Evolutionary conservation across 1,284 basidiomycete genomes (phyloP).

Genomic region (Schizophyllum amplum): DNA sequence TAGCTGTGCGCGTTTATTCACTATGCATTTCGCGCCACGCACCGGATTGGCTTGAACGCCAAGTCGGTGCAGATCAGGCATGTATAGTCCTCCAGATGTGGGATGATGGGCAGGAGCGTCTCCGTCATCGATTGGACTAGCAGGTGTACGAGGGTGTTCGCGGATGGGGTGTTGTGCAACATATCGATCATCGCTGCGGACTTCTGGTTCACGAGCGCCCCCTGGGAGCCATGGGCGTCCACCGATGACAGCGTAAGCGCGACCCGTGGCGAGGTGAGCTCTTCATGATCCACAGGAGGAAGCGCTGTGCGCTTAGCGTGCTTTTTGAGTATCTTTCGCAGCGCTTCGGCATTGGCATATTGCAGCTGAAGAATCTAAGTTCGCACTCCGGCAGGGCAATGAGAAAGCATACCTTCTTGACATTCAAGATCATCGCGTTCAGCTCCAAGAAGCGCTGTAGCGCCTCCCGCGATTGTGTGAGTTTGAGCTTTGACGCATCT

Average conservation of each 20-base stretch:
- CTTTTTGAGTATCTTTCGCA: conserved; percentile 89
- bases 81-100: conserved; percentile 72
- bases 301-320: conserved; percentile 84
- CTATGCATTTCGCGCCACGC: neutral
- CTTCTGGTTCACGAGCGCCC: neutral
- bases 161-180: conserved; percentile 12
- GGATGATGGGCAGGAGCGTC: conserved; percentile 78
- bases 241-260: neutral
- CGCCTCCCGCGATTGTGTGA: conserved; percentile 56
- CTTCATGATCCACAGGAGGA: conserved; percentile 31
- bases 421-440: conserved; percentile 76
- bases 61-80: conserved; percentile 77
- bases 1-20: neutral
- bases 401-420: conserved; percentile 60
- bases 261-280: conserved; percentile 5
- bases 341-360: conserved; percentile 82
- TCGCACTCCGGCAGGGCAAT: neutral
- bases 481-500: conserved; percentile 50
- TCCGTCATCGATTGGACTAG: conserved; percentile 84
- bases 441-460: conserved; percentile 77
- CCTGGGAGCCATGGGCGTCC: neutral
- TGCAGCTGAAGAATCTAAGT: conserved; percentile 49
- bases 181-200: conserved; percentile 8
- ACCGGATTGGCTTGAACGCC: conserved; percentile 77
- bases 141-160: conserved; percentile 58